Conservation (phyloP, 257 asterid species). For the Striga asiatica region DNA sequence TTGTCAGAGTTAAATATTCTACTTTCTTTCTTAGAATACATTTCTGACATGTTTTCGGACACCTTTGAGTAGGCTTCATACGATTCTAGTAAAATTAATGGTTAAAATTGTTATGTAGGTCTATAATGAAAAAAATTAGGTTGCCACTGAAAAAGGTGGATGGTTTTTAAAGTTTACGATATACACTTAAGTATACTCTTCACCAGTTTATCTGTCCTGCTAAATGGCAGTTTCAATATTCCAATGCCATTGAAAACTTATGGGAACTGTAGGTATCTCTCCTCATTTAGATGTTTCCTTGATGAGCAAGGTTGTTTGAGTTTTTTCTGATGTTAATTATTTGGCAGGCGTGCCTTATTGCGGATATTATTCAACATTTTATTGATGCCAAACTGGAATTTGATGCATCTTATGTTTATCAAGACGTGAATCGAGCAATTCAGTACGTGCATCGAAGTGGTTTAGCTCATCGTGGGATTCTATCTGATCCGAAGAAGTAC, state of each 20-base stretch:
- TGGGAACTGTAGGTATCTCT: neutral
- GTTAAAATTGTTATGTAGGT: too few relatives aligned
- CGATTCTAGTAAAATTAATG: too few relatives aligned
- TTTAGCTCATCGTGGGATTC: constrained; percentile 74
- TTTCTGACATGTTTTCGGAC: too few relatives aligned
- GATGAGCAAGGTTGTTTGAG: constrained; percentile 8
- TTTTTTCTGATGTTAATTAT: neutral
- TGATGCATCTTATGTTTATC: constrained; percentile 78
- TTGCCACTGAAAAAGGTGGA: neutral
- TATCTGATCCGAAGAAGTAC: constrained; percentile 71
- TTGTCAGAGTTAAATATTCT: neutral
- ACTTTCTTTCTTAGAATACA: too few relatives aligned
- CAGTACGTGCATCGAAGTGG: constrained; percentile 91
- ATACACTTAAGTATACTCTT: neutral
- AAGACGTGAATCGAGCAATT: constrained; percentile 86
- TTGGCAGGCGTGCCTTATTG: constrained; percentile 89
- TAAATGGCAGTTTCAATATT: neutral
- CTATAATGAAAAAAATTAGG: neutral
- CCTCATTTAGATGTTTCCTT: neutral
- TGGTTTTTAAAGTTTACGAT: neutral
- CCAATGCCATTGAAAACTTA: neutral
- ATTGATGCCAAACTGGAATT: constrained; percentile 93
- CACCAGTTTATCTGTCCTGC: neutral
- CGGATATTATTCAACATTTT: constrained; percentile 93
- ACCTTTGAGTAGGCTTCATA: too few relatives aligned